Evolutionary conservation across 371 early-diverging fungal genomes (phyloP).

Genomic region (Syncephalastrum contaminatum): DNA sequence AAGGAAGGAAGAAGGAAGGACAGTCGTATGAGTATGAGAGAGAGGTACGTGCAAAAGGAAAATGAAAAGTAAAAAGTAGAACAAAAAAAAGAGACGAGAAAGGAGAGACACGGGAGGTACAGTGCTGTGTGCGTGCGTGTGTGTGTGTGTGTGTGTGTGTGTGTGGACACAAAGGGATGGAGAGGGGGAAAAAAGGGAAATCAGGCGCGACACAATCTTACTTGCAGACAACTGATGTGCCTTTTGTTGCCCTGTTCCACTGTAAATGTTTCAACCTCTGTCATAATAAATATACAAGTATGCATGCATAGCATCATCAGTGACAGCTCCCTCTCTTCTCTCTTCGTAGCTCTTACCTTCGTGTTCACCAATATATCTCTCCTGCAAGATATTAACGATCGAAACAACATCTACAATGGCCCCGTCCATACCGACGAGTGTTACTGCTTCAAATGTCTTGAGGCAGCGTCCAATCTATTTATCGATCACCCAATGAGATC

Average conservation of each 20-base stretch:
- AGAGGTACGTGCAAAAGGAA: neutral
- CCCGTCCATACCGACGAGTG: constrained; percentile 42
- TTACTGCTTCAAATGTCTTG: constrained; percentile 28
- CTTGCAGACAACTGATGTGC: constrained; percentile 37
- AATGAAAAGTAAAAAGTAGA: neutral
- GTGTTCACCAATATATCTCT: constrained; percentile 36
- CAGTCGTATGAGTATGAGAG: neutral
- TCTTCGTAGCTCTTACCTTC: constrained; percentile 26
- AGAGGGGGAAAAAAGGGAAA: constrained; percentile 1
- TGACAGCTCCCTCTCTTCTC: neutral
- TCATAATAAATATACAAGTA: neutral
- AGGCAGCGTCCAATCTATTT: constrained; percentile 33
- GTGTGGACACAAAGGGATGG: too few relatives aligned
- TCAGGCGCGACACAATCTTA: constrained; percentile 25
- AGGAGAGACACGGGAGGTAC: too few relatives aligned
- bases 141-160: too few relatives aligned
- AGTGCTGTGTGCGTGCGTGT: too few relatives aligned
- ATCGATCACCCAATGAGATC: neutral
- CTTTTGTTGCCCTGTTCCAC: constrained; percentile 23
- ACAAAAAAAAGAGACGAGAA: too few relatives aligned
- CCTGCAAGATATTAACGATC: constrained; percentile 32
- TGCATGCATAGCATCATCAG: neutral
- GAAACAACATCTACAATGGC: constrained; percentile 43
- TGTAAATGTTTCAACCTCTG: constrained; percentile 41
- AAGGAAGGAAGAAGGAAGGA: constrained; percentile 2